Evolutionary conservation across 768 basidiomycete species (phyloP), one percentile per base, ranked within the genome.

Genomic region (Boletus insuetus): DNA sequence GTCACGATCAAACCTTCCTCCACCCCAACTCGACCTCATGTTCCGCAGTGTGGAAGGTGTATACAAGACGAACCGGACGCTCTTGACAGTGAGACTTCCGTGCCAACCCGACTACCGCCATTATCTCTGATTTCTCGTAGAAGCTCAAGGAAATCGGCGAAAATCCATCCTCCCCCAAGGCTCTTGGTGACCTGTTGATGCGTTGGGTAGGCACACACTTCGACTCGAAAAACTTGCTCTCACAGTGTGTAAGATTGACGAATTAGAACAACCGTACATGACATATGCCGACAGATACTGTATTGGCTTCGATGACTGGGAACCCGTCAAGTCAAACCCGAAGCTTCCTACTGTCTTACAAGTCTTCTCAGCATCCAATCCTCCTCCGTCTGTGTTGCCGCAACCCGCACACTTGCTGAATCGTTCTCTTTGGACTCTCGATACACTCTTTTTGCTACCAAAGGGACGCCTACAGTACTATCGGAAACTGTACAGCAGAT

Each of bases 1-100:
- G 97, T 97, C 95, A 11, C 79, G 94, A 40, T 82, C 86, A 39
- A 98, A 98, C 70, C 86, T 99, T 38, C 97, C 97, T 17, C 97
- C 97, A 16, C 82, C 82, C 9, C 88, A 91, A 60, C 80, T 99
- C 31, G 97, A 99, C 72, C 73, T 80, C 49, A 96, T 98, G 91
- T 99, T 99, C 73, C 80, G 97, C 59, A 86, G 87, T 61, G 84
- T 98, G 49, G 97, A 99, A 72, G 82, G 81, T 22, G 84, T 98
- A 19, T 99, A 94, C 77, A 90, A 93, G 71, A 89, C 92, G 20
- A 98, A 94, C 74, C 85, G 94, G 53, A 72, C 78, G 1, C 79
- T 99, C 56, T 81, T 92, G 52, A 76, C 79, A 45, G 94, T 95
- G 57, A 52, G 62, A 49, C 31, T 38, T 22, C 3, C 17, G 4